Evolutionary conservation across 768 basidiomycete genomes (phyloP), one percentile per base, ranked within the genome.

Genomic region (Xanthoconium purpureum): DNA sequence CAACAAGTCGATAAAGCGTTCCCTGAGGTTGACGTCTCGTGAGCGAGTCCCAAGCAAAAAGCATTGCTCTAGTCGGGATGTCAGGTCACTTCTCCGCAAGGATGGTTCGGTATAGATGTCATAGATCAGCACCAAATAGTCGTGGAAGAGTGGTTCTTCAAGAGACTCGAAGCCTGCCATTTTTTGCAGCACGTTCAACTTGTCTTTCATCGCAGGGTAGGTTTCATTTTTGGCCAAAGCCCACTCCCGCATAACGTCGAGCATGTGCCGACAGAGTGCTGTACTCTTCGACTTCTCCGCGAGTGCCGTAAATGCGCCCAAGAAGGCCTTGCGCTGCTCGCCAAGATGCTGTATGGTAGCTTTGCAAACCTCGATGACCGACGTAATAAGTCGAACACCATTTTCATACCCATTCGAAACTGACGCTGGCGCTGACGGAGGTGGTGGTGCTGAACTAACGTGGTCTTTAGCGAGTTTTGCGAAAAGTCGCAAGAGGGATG

Each of bases 141-240:
- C 82, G 44, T 86, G 82, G 70, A 90, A 92, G 5, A 98, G 78
- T 5, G 76, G 62, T n/a, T 94, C 90, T 37, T 84, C 87, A 33
- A 89, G 85, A 24, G 78, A 77, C 73, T 98, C 94, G 64, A 86
- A 94, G 11, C 81, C 76, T 7, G 82, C 80, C 94, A 99, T 95
- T 69, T 91, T 92, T 66, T 89, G 85, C 58, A 99, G 72, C 33
- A 98, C 74, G 30, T 80, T 87, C 3, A 95, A 88, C 72, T 98
- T 98, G 75, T 99, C 97, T 72, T 97, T 98, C 82, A 91, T 87
- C 0, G 90, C 90, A 8, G 95, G 95, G 68, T 89, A 90, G 2
- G 86, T 79, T 54, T 97, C 93, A 50, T 88, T 88, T 63, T 84
- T 84, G 42, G 87, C 84, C 62, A 96, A 76, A n/a, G 91, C 88